Conservation (phyloP, 345 rosid species). For the Eucalyptus fibrosa region DNA sequence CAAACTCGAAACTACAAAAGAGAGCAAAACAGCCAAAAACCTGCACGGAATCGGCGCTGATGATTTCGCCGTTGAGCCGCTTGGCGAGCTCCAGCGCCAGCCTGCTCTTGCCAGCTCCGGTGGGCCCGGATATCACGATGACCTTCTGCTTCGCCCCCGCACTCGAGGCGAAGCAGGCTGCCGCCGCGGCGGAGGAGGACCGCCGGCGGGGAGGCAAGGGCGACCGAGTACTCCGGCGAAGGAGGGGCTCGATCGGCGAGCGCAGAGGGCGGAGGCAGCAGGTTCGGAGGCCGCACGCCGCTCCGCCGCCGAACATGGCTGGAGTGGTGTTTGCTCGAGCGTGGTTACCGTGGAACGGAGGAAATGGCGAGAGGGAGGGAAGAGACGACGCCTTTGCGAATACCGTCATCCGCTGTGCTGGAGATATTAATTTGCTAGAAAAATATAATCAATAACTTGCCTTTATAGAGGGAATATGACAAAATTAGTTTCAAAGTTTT, state of each 20-base stretch:
- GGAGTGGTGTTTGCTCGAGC: not conserved
- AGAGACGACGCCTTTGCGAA: not conserved
- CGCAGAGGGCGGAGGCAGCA: slow-evolving; percentile 20
- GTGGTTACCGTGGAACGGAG: not conserved
- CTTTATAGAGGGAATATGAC: no score
- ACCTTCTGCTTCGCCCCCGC: slow-evolving; percentile 39
- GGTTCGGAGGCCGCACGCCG: slow-evolving; percentile 20
- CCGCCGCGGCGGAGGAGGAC: not conserved
- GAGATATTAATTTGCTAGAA: not conserved
- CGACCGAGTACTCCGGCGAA: not conserved
- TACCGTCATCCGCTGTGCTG: not conserved
- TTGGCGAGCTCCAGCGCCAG: slow-evolving; percentile 87
- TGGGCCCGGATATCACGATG: slow-evolving; percentile 85
- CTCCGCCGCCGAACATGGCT: slow-evolving; percentile 30
- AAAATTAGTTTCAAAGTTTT: no score
- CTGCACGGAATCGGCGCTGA: slow-evolving; percentile 98
- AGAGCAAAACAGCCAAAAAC: slow-evolving; percentile 4
- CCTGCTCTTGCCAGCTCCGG: slow-evolving; percentile 80
- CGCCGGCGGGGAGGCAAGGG: slow-evolving; percentile 11
- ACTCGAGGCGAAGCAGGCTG: slow-evolving; percentile 13
- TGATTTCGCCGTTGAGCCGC: slow-evolving; percentile 86
- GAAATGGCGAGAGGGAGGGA: not conserved
- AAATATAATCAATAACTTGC: no score
- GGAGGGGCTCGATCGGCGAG: slow-evolving; percentile 4
- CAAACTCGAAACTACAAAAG: not conserved